Percentiles rank a stretch among this genome's conserved stretches.
Conservation (phyloP, 2,329 filamentous ascomycete species). For the Didymella segeticola region DNA sequence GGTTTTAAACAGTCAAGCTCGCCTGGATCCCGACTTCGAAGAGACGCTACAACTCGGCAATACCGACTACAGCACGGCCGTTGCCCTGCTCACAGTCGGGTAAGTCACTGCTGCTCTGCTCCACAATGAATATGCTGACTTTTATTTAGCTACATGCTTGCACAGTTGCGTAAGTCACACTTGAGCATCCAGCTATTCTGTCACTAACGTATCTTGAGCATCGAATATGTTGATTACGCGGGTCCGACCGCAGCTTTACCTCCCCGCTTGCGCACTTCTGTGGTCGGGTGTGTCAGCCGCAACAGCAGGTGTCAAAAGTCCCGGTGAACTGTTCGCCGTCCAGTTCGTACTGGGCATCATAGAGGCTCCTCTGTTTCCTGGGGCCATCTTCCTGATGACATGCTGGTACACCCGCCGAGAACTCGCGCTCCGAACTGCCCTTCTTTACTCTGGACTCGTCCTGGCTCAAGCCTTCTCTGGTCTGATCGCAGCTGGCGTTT, state of each 20-base stretch:
- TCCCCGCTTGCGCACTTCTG: conserved; percentile 12
- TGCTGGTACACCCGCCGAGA: conserved; percentile 21
- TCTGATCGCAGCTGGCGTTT: conserved; percentile 53
- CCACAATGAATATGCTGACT: not conserved
- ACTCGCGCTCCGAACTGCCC: conserved; percentile 14
- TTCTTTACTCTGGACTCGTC: conserved; percentile 60
- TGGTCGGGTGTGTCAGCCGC: conserved; percentile 19
- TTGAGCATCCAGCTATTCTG: not conserved
- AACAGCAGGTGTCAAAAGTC: conserved; percentile 68
- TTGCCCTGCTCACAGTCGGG: conserved; percentile 19
- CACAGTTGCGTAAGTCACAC: not conserved
- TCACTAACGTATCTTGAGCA: not conserved
- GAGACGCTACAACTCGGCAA: conserved; percentile 20
- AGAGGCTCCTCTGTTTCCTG: conserved; percentile 69
- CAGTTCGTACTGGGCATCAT: conserved; percentile 69
- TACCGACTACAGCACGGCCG: conserved; percentile 23
- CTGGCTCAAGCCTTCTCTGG: conserved; percentile 65
- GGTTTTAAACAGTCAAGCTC: conserved; percentile 17
- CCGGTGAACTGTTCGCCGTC: conserved; percentile 58
- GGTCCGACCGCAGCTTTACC: conserved; percentile 18
- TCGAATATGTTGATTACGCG: conserved; percentile 17
- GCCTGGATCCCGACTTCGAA: conserved; percentile 22
- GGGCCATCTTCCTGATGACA: conserved; percentile 26
- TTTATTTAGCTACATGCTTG: not conserved
- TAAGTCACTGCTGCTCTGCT: not conserved